Conservation (phyloP, 148 eudicot species). For the Spergularia marina region DNA sequence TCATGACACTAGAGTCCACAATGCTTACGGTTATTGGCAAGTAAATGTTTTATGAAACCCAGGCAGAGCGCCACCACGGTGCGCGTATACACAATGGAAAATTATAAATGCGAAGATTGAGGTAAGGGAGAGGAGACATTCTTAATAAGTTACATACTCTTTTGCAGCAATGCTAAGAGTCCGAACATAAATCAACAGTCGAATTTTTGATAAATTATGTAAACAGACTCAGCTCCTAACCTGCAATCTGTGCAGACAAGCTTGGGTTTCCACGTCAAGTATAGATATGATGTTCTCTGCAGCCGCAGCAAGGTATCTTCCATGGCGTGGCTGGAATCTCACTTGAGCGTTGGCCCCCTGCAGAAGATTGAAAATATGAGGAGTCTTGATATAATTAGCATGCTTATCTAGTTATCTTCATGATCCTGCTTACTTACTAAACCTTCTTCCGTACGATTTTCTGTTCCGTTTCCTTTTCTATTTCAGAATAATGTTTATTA, state of each 20-base stretch:
- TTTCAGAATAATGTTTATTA: not conserved
- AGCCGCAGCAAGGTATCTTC: conserved; percentile 84
- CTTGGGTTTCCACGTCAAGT: conserved; percentile 73
- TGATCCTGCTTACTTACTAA: not conserved
- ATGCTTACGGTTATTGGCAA: not conserved
- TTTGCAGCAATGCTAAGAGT: not conserved
- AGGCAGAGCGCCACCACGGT: no score
- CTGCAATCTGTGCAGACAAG: conserved; percentile 66
- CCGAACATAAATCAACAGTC: no score
- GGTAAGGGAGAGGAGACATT: no score
- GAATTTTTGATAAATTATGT: not conserved
- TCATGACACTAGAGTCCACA: not conserved
- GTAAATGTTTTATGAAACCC: no score
- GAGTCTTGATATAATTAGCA: not conserved
- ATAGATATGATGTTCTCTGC: conserved; percentile 80
- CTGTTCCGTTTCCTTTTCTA: not conserved
- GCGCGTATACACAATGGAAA: no score
- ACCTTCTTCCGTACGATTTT: not conserved
- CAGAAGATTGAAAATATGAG: conserved; percentile 1
- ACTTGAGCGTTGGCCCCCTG: conserved; percentile 69
- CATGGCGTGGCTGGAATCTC: conserved; percentile 83
- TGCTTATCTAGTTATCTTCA: not conserved
- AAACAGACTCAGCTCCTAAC: conserved; percentile 28
- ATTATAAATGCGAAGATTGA: no score
- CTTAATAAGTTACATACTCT: no score